A percentile compares a stretch with the other conserved stretches of the same genome.
These are phyloP conservation scores for Filobasidium floriforme DNA, from an alignment of 768 basidiomycete genomes.

Conservation along the genomic window DNA sequence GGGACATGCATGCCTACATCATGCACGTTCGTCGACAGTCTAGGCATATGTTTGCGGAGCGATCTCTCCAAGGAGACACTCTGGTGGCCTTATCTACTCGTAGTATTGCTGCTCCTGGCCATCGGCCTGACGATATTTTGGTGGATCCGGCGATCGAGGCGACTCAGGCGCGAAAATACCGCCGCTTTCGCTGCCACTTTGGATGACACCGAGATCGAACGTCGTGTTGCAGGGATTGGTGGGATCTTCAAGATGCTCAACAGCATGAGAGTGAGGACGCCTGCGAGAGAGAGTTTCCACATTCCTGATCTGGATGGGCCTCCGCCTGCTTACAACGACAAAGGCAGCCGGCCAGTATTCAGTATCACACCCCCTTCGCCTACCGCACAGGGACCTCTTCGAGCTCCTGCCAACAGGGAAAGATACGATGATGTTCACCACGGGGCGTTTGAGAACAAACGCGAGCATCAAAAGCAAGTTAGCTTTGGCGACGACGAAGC, in stretches of 20 bases:
- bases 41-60: conserved; percentile 28
- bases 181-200: conserved; percentile 31
- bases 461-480: background rate
- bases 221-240: conserved; percentile 6
- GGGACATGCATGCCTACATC: conserved; percentile 28
- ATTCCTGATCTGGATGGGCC: background rate
- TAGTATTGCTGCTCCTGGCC: conserved; percentile 21
- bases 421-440: background rate
- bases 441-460: background rate
- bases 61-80: conserved; percentile 7
- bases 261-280: background rate
- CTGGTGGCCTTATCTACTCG: conserved; percentile 26
- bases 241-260: conserved; percentile 15
- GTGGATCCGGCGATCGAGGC: conserved; percentile 30
- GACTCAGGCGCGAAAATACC: conserved; percentile 28
- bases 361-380: background rate
- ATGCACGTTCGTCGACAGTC: conserved; percentile 25
- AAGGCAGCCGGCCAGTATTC: background rate
- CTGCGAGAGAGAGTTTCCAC: conserved; percentile 10
- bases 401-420: background rate
- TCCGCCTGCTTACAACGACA: background rate
- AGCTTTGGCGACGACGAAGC: background rate
- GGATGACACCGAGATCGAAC: conserved; percentile 25
- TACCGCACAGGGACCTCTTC: background rate
- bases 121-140: conserved; percentile 17